Conservation (phyloP, 768 basidiomycete genomes). For the Exsudoporus frostii region DNA sequence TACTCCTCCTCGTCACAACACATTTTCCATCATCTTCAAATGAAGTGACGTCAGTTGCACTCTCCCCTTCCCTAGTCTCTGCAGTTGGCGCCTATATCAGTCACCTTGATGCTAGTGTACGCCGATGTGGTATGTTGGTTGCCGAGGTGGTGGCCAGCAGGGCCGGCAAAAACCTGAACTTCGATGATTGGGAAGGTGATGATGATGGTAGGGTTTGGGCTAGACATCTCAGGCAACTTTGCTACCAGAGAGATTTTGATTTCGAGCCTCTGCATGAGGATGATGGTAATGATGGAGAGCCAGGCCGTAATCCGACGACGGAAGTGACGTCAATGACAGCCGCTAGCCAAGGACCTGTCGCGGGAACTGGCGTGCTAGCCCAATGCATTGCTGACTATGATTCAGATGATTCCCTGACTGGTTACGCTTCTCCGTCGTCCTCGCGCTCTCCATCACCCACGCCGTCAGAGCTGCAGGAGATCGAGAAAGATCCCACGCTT, state of each 20-base stretch:
- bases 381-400: conserved; percentile 45
- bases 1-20: conserved; percentile 64
- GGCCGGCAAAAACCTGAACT: conserved; percentile 65
- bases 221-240: conserved; percentile 53
- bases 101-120: conserved; percentile 71
- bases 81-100: conserved; percentile 73
- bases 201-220: conserved; percentile 66
- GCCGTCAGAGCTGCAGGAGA: conserved; percentile 74
- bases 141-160: conserved; percentile 75
- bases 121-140: conserved; percentile 88
- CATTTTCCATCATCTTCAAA: conserved; percentile 55
- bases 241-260: conserved; percentile 51
- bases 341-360: not conserved
- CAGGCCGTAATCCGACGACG: conserved; percentile 12
- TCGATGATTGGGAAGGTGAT: conserved; percentile 82
- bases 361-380: conserved; percentile 2
- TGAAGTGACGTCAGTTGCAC: conserved; percentile 43
- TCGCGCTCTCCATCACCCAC: conserved; percentile 81
- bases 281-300: conserved; percentile 7
- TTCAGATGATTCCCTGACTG: conserved; percentile 79
- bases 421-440: conserved; percentile 65
- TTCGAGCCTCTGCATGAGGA: conserved; percentile 31
- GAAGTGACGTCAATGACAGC: conserved; percentile 3
- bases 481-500: conserved; percentile 82
- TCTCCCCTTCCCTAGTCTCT: conserved; percentile 60